Conservation (phyloP, 2,329 filamentous ascomycete genomes). For the Arachnomyces sp. region DNA sequence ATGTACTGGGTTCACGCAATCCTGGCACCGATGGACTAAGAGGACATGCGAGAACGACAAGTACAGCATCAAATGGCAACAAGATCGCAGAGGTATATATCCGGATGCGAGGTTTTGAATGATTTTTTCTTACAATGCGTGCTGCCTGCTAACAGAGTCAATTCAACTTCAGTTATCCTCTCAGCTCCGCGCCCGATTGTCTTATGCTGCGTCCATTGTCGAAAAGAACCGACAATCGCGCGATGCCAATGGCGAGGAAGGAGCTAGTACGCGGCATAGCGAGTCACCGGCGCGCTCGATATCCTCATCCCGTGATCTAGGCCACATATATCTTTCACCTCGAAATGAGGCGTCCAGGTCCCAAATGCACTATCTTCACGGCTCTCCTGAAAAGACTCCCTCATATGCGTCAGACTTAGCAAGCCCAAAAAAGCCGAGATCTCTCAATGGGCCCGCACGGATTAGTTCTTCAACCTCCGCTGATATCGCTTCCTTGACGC, state of each 20-base stretch:
- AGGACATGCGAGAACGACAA: slow-evolving; percentile 64
- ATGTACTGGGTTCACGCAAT: slow-evolving; percentile 9
- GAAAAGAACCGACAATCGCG: slow-evolving; percentile 76
- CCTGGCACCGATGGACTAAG: slow-evolving; percentile 29
- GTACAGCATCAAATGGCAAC: slow-evolving; percentile 58
- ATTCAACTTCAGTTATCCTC: slow-evolving; percentile 55
- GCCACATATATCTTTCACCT: slow-evolving; percentile 49
- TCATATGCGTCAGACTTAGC: slow-evolving; percentile 18
- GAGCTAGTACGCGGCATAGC: slow-evolving; percentile 62
- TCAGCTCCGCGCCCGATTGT: slow-evolving; percentile 73
- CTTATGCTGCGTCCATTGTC: slow-evolving; percentile 91
- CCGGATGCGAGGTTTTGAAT: not conserved
- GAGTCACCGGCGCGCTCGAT: slow-evolving; percentile 54
- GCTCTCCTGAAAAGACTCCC: slow-evolving; percentile 17
- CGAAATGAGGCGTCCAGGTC: slow-evolving; percentile 29
- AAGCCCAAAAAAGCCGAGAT: slow-evolving; percentile 3
- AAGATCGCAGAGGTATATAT: slow-evolving; percentile 67
- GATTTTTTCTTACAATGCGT: slow-evolving; percentile 1
- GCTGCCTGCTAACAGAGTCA: slow-evolving; percentile 10
- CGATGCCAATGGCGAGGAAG: slow-evolving; percentile 68
- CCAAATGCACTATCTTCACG: slow-evolving; percentile 13
- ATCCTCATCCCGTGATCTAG: slow-evolving; percentile 49
- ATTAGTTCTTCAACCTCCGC: slow-evolving; percentile 4
- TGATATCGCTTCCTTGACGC: not conserved
- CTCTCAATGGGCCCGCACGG: not conserved